These are phyloP conservation scores for Neofusicoccum sp. DNA, from an alignment of 2,329 filamentous ascomycete genomes.

Conservation along the genomic window DNA sequence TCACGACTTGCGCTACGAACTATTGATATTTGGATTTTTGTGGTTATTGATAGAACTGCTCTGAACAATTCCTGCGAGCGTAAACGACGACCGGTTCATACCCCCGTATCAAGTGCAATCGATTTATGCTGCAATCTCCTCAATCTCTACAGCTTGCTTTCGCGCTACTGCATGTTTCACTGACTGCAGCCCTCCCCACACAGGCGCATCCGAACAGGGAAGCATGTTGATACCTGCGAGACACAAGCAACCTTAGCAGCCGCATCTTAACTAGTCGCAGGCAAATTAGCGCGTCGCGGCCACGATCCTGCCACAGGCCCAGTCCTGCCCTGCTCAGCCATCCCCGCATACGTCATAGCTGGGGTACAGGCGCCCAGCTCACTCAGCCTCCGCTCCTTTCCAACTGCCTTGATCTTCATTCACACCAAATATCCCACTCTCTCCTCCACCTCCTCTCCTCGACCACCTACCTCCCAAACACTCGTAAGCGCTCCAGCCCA, in stretches of 20 bases:
- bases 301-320: background rate
- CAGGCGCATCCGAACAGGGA: background rate
- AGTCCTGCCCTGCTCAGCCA: background rate
- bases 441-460: background rate
- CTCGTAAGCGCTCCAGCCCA: no score
- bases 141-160: background rate
- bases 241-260: background rate
- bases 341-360: slow-evolving; percentile 10
- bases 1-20: slow-evolving; percentile 7
- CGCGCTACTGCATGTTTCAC: no score
- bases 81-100: background rate
- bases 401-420: background rate
- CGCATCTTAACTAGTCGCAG: background rate
- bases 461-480: background rate
- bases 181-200: no score
- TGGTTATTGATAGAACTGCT: background rate
- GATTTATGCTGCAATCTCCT: background rate
- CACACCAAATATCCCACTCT: background rate
- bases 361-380: background rate
- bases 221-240: background rate
- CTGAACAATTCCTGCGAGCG: background rate
- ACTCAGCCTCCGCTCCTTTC: background rate
- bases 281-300: background rate
- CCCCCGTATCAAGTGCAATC: background rate
- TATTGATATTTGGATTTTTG: background rate